A percentile compares a stretch with the other conserved stretches of the same genome.
phyloP scores from a whole-genome alignment of 2,329 filamentous ascomycete species.

The Pseudogymnoascus sp. region DNA sequence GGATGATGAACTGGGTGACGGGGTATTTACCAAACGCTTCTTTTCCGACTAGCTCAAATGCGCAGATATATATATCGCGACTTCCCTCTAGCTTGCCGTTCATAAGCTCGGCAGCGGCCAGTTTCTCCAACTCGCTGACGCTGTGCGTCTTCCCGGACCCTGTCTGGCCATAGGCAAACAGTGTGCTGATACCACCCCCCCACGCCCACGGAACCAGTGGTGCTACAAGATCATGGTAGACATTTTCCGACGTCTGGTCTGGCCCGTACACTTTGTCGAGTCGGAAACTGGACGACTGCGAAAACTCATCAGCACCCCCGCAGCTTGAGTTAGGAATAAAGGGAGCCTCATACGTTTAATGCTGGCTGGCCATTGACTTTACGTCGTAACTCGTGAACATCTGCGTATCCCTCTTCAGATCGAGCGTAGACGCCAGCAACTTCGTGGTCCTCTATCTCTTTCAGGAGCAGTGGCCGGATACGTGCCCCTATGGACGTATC shows the following conservation, averaged over 20 bases:
- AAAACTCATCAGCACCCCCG: constrained; percentile 22
- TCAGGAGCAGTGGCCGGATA: constrained; percentile 8
- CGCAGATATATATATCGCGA: constrained; percentile 83
- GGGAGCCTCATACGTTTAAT: not conserved
- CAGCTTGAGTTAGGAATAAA: constrained; percentile 2
- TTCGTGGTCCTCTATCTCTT: not conserved
- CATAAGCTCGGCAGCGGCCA: constrained; percentile 45
- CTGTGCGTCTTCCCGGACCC: constrained; percentile 41
- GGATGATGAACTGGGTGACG: constrained; percentile 12
- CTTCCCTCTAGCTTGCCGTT: constrained; percentile 77
- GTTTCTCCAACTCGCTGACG: constrained; percentile 33
- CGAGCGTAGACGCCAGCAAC: not conserved
- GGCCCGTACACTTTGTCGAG: constrained; percentile 13
- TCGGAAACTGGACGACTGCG: constrained; percentile 14
- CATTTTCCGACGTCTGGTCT: constrained; percentile 11
- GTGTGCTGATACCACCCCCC: constrained; percentile 39
- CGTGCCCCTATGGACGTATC: constrained; percentile 7
- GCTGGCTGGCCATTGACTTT: constrained; percentile 9
- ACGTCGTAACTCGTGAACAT: constrained; percentile 11
- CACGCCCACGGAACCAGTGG: constrained; percentile 36
- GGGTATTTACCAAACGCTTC: constrained; percentile 40
- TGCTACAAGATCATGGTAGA: constrained; percentile 15
- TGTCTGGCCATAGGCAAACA: constrained; percentile 42
- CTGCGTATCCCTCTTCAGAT: not conserved
- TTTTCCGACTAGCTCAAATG: constrained; percentile 85